phyloP scores from a whole-genome alignment of 2,329 filamentous ascomycete species.

The Spiromastix sp. region DNA sequence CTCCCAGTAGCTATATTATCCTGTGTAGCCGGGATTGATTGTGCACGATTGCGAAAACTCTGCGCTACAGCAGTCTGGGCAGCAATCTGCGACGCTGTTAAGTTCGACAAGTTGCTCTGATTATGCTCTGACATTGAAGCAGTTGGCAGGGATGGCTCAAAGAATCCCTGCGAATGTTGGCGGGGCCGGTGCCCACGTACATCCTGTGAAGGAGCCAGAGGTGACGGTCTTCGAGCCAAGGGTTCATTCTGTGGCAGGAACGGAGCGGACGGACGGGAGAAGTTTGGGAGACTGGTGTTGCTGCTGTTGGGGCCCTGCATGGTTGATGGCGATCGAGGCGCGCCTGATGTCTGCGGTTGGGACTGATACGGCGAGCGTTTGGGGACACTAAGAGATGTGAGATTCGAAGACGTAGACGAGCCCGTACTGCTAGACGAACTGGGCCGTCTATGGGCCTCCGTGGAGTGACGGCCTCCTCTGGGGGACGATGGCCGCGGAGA shows the following conservation, averaged over 20 bases:
- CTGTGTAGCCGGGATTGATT: conserved; percentile 35
- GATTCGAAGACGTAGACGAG: conserved; percentile 34
- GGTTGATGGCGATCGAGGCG: conserved; percentile 19
- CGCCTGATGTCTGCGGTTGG: conserved; percentile 17
- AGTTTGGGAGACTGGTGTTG: conserved; percentile 24
- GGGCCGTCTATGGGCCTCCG: conserved; percentile 25
- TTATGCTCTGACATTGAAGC: conserved; percentile 34
- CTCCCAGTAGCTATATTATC: conserved; percentile 22
- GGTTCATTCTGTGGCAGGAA: conserved; percentile 30
- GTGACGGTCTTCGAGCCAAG: conserved; percentile 25
- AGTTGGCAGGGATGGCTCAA: conserved; percentile 54
- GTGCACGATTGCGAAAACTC: conserved; percentile 44
- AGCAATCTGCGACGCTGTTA: conserved; percentile 53
- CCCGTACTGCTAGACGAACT: conserved; percentile 37
- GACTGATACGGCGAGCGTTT: conserved; percentile 28
- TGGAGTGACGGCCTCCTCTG: conserved; percentile 2
- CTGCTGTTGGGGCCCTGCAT: conserved; percentile 21
- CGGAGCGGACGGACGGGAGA: conserved; percentile 24
- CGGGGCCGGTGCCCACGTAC: conserved; percentile 33
- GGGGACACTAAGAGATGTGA: conserved; percentile 32
- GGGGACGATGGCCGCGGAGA: conserved; percentile 13
- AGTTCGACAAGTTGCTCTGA: conserved; percentile 28
- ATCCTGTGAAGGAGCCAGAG: conserved; percentile 24
- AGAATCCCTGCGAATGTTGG: conserved; percentile 56
- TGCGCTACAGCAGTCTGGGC: conserved; percentile 51